These are phyloP conservation scores for Malassezia psittaci DNA, from an alignment of 1,284 basidiomycete species.

Conservation along the genomic window DNA sequence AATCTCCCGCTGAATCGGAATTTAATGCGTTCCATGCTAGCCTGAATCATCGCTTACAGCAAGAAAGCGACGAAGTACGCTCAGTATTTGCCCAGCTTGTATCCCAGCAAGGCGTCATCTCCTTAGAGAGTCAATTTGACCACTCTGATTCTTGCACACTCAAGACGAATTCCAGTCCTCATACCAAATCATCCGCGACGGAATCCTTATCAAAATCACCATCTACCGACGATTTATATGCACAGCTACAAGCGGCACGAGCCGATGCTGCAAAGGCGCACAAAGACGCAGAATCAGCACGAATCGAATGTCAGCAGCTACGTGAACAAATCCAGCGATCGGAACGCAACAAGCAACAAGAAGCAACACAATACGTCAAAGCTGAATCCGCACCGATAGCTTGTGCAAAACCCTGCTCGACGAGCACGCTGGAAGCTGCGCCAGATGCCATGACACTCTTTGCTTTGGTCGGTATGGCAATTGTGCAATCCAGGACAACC, in stretches of 20 bases:
- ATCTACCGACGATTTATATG: background rate
- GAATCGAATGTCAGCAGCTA: conserved; percentile 3
- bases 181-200: background rate
- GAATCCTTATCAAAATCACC: background rate
- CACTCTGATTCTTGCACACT: background rate
- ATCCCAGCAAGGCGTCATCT: conserved; percentile 7
- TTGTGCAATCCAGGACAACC: background rate
- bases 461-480: background rate
- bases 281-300: background rate
- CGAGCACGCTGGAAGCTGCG: background rate
- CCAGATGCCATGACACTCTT: background rate
- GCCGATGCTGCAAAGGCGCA: background rate
- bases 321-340: background rate
- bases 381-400: too few species aligned
- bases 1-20: background rate
- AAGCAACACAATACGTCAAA: too few species aligned
- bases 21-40: background rate
- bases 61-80: conserved; percentile 13
- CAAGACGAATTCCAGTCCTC: background rate
- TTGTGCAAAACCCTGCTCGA: background rate
- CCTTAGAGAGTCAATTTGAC: background rate
- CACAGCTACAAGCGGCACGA: conserved; percentile 3
- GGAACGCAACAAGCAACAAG: background rate
- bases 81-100: conserved; percentile 12
- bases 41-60: conserved; percentile 1